A percentile compares a stretch with the other conserved stretches of the same genome.
Conservation (phyloP, 2,329 filamentous ascomycete genomes). For the Juglanconis juglandina region DNA sequence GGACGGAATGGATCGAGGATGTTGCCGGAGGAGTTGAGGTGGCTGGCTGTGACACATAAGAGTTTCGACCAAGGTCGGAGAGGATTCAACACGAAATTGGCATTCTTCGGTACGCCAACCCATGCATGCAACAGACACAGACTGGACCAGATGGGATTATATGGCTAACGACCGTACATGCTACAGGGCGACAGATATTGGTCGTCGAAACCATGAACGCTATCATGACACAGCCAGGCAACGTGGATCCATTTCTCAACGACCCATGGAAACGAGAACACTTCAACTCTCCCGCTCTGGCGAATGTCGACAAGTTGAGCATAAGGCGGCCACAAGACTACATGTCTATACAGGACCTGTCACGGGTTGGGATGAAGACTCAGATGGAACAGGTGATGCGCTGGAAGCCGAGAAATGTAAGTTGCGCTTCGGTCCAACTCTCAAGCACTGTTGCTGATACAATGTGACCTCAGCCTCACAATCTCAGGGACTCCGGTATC, state of each 20-base stretch:
- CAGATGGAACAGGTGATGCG: constrained; percentile 73
- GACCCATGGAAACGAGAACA: constrained; percentile 53
- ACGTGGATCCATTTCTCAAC: constrained; percentile 1
- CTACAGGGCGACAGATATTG: constrained; percentile 25
- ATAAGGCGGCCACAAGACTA: constrained; percentile 56
- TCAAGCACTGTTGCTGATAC: background rate
- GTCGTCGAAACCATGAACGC: constrained; percentile 25
- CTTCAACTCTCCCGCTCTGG: constrained; percentile 67
- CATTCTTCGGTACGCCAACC: constrained; percentile 68
- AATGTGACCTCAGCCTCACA: constrained; percentile 48
- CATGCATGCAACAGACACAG: background rate
- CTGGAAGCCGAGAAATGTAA: constrained; percentile 84
- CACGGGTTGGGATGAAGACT: constrained; percentile 64
- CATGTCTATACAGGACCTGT: constrained; percentile 63
- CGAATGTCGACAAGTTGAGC: constrained; percentile 70
- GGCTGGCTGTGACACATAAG: constrained; percentile 96
- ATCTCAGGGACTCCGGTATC: constrained; percentile 69
- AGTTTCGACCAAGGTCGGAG: constrained; percentile 93
- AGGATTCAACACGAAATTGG: constrained; percentile 90
- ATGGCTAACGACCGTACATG: background rate
- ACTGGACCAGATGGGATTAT: background rate
- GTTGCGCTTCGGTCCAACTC: constrained; percentile 25
- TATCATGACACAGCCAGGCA: constrained; percentile 22
- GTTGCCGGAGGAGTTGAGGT: constrained; percentile 88
- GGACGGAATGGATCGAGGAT: constrained; percentile 69